phyloP scores from a whole-genome alignment of 805 yeast species.

The Saturnispora gosingensis region DNA sequence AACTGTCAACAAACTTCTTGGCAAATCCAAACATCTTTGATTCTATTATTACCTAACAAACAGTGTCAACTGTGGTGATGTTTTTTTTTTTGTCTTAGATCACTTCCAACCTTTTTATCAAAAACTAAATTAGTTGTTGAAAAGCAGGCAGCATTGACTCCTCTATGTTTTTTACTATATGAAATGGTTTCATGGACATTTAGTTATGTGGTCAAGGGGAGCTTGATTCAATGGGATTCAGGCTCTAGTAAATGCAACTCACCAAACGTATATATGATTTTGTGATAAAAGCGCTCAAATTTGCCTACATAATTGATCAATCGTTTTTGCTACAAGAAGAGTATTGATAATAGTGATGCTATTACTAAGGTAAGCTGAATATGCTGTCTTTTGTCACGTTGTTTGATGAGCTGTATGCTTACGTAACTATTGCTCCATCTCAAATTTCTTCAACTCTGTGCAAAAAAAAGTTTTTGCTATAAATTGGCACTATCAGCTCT shows the following conservation, averaged over 20 bases:
- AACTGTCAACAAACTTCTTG: conserved; percentile 41
- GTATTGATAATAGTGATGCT: neutral
- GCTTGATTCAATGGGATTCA: neutral
- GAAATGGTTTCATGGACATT: neutral
- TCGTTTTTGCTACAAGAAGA: neutral
- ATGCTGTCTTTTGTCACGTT: neutral
- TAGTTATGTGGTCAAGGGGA: neutral
- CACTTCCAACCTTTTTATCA: neutral
- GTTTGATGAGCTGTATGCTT: neutral
- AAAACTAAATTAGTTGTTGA: neutral
- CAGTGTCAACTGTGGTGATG: neutral
- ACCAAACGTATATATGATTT: neutral
- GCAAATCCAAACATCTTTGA: conserved; percentile 53
- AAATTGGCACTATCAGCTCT: neutral
- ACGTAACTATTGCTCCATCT: neutral
- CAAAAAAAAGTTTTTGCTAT: neutral
- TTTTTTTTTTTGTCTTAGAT: neutral
- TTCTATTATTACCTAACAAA: neutral
- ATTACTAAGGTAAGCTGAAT: neutral
- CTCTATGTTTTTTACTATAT: neutral
- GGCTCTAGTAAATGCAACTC: too few species aligned
- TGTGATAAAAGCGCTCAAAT: neutral
- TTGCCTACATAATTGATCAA: neutral
- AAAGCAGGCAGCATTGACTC: neutral
- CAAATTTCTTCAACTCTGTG: neutral